Evolutionary conservation across 2,329 filamentous ascomycete genomes (phyloP), one percentile per base, ranked within the genome.

Genomic region (Pseudogymnoascus sp.): DNA sequence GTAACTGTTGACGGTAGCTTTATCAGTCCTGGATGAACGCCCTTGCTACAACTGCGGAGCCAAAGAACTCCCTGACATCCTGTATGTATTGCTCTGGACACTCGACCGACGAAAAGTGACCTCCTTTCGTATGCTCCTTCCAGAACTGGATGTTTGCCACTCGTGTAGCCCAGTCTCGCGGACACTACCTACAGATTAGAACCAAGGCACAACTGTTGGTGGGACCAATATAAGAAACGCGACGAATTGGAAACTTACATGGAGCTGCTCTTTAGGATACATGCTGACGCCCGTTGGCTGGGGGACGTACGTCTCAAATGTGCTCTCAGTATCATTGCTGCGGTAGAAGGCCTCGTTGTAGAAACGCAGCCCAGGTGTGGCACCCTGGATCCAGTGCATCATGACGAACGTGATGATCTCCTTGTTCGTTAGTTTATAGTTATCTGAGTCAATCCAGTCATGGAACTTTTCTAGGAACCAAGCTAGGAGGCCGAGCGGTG

Each of bases 381-480:
- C 63, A 2, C 67, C 66, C 18, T 63, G 63, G 18, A 68, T 64
- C 25, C 62, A 68, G 30, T 66, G 61, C 62, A 69, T 63, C 62
- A 70, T 66, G 0, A 65, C 60, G 63, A 63, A 93, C 0, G 85
- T 89, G 25, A 90, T 74, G 7, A 92, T 80, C 73, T 92, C 88
- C 60, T 91, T 87, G 63, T 90, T 85, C 0, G 83, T 87, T 88
- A 88, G 92, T 0, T 81, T 75, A 68, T 91, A 91, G 1, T 67
- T 68, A 67, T 92, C 88, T 0, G 85, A 11, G 33, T 35, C 33
- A 6, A 35, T 85, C 89, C 89, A 93, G 66, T 89, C 85, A 66
- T 87, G 83, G 37, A 93, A 74, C 70, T 93, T 93, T 73, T 93
- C 90, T 66, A 89, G 89, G 35, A 93, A 85, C 90, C 90, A 94